Evolutionary conservation across 2,329 filamentous ascomycete genomes (phyloP).

Genomic region (Cercospora berteroae): DNA sequence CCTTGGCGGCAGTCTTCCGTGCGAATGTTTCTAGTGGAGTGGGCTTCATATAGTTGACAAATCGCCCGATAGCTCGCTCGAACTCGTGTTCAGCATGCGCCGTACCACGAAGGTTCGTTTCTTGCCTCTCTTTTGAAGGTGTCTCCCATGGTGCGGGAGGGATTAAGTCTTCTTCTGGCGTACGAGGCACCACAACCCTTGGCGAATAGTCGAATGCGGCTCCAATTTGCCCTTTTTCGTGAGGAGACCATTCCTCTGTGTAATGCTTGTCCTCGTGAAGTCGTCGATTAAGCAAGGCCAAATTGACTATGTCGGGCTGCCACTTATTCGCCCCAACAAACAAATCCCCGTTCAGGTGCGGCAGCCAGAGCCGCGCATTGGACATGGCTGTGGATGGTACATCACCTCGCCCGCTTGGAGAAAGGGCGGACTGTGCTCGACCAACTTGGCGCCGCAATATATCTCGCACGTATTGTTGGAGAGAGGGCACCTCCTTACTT

Average conservation of each 20-base stretch:
- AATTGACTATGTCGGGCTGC: not conserved
- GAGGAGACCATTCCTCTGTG: not conserved
- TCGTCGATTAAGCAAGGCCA: not conserved
- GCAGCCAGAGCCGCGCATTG: not conserved
- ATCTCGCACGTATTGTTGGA: not conserved
- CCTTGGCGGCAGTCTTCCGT: slow-evolving; percentile 37
- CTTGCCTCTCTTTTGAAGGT: not conserved
- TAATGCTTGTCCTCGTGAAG: not conserved
- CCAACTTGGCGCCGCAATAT: not conserved
- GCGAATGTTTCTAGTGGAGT: slow-evolving; percentile 45
- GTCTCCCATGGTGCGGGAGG: slow-evolving; percentile 14
- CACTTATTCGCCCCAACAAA: not conserved
- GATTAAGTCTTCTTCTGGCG: not conserved
- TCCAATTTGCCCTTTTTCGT: not conserved
- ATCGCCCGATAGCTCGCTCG: slow-evolving; percentile 46
- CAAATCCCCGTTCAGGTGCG: not conserved
- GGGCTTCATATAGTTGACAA: slow-evolving; percentile 47
- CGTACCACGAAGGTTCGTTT: not conserved
- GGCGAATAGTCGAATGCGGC: slow-evolving; percentile 11
- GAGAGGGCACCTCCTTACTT: not conserved
- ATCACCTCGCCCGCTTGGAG: not conserved
- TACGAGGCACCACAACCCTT: slow-evolving; percentile 5
- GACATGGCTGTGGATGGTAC: not conserved
- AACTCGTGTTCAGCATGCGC: slow-evolving; percentile 16
- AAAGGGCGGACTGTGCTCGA: not conserved